These are phyloP conservation scores for Plectranthus barbatus DNA, from an alignment of 257 asterid genomes.

Conservation along the genomic window DNA sequence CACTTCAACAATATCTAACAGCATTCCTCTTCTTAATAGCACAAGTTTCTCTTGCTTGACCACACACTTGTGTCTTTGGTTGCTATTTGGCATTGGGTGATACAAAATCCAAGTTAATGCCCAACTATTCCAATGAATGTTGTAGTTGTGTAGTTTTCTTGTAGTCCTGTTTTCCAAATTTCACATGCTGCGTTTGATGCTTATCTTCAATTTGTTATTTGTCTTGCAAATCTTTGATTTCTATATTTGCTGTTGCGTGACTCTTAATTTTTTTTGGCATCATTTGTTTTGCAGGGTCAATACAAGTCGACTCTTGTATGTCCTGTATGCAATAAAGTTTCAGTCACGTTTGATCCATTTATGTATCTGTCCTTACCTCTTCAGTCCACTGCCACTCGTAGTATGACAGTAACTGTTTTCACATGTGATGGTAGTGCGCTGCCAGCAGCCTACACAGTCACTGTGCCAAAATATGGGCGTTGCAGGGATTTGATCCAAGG, in stretches of 20 bases:
- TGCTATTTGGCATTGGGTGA: neutral
- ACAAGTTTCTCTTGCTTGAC: neutral
- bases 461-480: constrained; percentile 94
- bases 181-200: neutral
- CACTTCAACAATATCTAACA: neutral
- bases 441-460: constrained; percentile 76
- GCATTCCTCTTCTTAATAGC: neutral
- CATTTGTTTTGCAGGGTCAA: constrained; percentile 72
- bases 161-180: neutral
- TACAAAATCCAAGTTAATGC: neutral
- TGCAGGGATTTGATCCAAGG: constrained; percentile 91
- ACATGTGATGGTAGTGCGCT: constrained; percentile 94
- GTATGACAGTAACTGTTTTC: constrained; percentile 88
- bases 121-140: neutral
- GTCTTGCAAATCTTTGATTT: neutral
- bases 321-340: constrained; percentile 87
- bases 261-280: constrained; percentile 7
- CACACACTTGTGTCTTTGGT: constrained; percentile 1
- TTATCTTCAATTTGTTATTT: neutral
- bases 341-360: constrained; percentile 95
- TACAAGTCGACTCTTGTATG: constrained; percentile 98
- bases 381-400: constrained; percentile 78
- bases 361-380: constrained; percentile 97
- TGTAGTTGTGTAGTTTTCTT: neutral
- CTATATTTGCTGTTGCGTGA: neutral